Evolutionary conservation across 1,139 yeast genomes (phyloP).

Genomic region (Kluyveromyces sp.): DNA sequence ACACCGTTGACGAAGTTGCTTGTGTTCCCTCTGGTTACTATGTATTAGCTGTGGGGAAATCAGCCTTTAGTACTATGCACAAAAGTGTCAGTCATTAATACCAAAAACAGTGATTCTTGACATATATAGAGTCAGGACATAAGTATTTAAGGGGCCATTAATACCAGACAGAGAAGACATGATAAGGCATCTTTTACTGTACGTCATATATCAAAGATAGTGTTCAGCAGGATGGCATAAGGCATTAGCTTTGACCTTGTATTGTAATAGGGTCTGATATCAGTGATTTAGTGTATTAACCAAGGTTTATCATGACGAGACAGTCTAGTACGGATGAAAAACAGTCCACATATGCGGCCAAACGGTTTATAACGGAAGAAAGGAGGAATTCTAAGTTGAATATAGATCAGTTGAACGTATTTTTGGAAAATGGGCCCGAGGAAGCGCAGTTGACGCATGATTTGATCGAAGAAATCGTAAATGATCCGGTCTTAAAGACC

Average conservation of each 20-base stretch:
- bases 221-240: too few relatives aligned
- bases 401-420: conserved; percentile 43
- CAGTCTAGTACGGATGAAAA: conserved; percentile 18
- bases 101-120: background rate
- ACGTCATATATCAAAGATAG: too few relatives aligned
- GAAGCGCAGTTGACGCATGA: conserved; percentile 44
- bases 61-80: background rate
- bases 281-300: too few relatives aligned
- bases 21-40: too few relatives aligned
- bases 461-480: conserved; percentile 41
- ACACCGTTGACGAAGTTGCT: too few relatives aligned
- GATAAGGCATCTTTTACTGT: too few relatives aligned
- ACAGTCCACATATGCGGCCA: conserved; percentile 25
- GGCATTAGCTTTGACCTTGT: too few relatives aligned
- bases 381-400: conserved; percentile 42
- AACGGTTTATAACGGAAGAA: conserved; percentile 39
- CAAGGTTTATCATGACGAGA: conserved; percentile 30
- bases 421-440: conserved; percentile 48
- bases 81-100: background rate
- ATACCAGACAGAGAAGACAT: too few relatives aligned
- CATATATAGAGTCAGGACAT: too few relatives aligned
- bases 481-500: conserved; percentile 50
- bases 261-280: too few relatives aligned
- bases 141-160: too few relatives aligned
- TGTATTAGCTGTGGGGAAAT: too few relatives aligned